phyloP scores from a whole-genome alignment of 1,139 yeast genomes.

The Nakaseomyces delphensis region DNA sequence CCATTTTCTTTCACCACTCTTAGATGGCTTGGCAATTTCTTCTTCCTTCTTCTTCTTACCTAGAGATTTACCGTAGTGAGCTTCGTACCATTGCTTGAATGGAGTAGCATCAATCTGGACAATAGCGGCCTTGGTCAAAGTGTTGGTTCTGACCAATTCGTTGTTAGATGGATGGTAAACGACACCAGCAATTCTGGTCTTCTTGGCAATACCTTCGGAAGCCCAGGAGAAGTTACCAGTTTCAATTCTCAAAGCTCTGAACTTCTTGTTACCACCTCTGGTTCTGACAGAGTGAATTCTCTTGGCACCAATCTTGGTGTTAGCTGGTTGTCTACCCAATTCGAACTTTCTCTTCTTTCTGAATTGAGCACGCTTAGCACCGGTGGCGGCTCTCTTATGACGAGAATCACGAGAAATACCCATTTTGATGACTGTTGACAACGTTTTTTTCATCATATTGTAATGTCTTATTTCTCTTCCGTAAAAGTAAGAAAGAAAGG shows the following conservation, averaged over 20 bases:
- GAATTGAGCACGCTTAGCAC: constrained; percentile 99
- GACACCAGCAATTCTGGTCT: constrained; percentile 97
- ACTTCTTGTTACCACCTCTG: constrained; percentile 99
- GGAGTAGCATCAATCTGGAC: constrained; percentile 99
- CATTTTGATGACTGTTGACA: constrained; percentile 43
- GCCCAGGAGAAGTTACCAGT: constrained; percentile 99
- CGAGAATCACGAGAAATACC: constrained; percentile 99
- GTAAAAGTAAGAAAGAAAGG: neutral
- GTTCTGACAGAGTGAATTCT: constrained; percentile 99
- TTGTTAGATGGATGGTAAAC: constrained; percentile 99
- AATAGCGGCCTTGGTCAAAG: constrained; percentile 96
- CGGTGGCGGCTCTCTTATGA: constrained; percentile 99
- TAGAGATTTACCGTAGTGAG: constrained; percentile 90
- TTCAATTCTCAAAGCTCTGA: constrained; percentile 99
- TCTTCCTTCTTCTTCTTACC: constrained; percentile 59
- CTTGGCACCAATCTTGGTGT: constrained; percentile 98
- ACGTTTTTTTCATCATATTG: no score
- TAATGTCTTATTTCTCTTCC: no score
- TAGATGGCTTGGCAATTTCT: constrained; percentile 59
- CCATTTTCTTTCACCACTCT: constrained; percentile 81
- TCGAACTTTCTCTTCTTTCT: constrained; percentile 99
- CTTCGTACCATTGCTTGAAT: constrained; percentile 98
- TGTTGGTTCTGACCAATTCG: constrained; percentile 99
- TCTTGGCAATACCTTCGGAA: constrained; percentile 95
- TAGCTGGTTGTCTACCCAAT: constrained; percentile 99